Conservation (phyloP, 495 filamentous ascomycete genomes). For the Extremus antarcticus region DNA sequence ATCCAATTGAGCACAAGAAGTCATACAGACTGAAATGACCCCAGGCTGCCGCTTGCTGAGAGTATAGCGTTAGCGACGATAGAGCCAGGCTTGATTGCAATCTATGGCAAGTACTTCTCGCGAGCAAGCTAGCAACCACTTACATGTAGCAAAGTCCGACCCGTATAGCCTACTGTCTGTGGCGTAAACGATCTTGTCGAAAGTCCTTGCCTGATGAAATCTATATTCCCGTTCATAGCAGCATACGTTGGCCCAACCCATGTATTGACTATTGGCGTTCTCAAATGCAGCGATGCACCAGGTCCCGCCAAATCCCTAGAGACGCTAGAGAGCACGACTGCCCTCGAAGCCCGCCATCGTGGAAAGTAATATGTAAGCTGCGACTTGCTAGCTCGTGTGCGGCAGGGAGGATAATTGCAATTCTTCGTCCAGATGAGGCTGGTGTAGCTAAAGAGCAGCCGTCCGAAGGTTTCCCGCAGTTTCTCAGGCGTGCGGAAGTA, state of each 20-base stretch:
- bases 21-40: background rate
- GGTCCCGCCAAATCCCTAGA: background rate
- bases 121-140: background rate
- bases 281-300: background rate
- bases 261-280: background rate
- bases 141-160: background rate
- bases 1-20: background rate
- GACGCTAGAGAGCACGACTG: background rate
- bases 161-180: background rate
- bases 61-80: background rate
- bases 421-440: background rate
- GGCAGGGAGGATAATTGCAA: background rate
- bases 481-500: background rate
- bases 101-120: no score
- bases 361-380: background rate
- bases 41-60: background rate
- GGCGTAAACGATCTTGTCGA: background rate
- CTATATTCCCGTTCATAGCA: background rate
- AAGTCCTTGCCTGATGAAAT: background rate
- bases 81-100: background rate
- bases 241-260: background rate
- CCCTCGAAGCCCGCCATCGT: background rate
- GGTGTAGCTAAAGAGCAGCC: background rate
- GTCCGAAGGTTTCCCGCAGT: background rate
- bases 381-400: background rate